Evolutionary conservation across 805 yeast genomes (phyloP), one percentile per base, ranked within the genome.

Genomic region (Suhomyces vadensis): DNA sequence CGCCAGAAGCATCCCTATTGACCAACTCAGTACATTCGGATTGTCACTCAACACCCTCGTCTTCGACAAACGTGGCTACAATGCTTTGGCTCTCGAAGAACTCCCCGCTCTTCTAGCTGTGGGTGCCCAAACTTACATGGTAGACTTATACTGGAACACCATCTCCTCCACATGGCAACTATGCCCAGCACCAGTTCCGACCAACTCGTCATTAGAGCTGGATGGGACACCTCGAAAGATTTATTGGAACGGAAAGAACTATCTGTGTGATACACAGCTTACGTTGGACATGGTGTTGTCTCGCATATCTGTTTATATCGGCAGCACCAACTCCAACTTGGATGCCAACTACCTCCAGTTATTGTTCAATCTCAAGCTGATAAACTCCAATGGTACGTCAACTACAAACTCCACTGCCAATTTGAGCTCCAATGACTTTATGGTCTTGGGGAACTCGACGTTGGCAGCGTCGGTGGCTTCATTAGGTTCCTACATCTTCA

Each of bases 91-190:
- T 5, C 36, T 63, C 31, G 35, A 44, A n/a, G 43, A 49, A 21
- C 41, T 65, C 2, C 20, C 43, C 16, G 35, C 47, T 27, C 39
- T 58, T 29, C 43, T 83, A 35, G 52, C 58, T 27, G 60, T 61
- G 2, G 86, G 86, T 0, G 63, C 74, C 1, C 75, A 73, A 41
- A 59, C 71, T 0, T 57, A 81, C n/a, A 61, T 67, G 42, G 41
- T 82, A 3, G 87, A 85, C 54, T 43, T 83, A 21, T 82, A 81
- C 57, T 77, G 79, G 71, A 78, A 77, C 53, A 78, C 75, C 39
- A 52, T 63, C 33, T 61, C 70, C 3, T 37, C 49, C 8, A 50
- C 44, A 35, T 79, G 83, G 83, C 83, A 78, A 56, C 57, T 79
- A 17, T 80, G 85, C 50, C 85, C 85, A 1, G 71, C 70, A 1